Evolutionary conservation across 2,329 filamentous ascomycete genomes (phyloP).

Genomic region (Orbilia oligospora): DNA sequence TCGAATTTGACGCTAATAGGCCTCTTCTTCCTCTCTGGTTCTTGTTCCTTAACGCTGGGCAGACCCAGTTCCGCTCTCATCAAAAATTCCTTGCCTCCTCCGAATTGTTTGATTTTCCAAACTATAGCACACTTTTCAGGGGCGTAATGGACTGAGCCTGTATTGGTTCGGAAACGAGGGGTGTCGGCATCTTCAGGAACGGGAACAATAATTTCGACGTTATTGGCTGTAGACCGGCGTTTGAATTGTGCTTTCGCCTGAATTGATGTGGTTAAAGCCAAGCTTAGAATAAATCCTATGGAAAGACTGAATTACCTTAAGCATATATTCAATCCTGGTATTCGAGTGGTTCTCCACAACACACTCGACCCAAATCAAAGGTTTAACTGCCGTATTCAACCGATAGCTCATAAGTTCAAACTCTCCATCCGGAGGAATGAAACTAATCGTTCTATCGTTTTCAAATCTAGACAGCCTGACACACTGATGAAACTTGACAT

Average conservation of each 20-base stretch:
- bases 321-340: constrained; percentile 97
- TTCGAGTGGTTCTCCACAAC: constrained; percentile 96
- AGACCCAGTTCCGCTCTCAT: constrained; percentile 97
- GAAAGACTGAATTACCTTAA: constrained; percentile 75
- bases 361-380: constrained; percentile 98
- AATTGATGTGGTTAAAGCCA: constrained; percentile 62
- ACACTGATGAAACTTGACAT: constrained; percentile 99
- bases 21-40: constrained; percentile 74
- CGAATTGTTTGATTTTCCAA: constrained; percentile 99
- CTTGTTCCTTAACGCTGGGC: constrained; percentile 88
- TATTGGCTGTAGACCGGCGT: constrained; percentile 95
- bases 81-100: constrained; percentile 96
- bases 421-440: constrained; percentile 97
- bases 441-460: constrained; percentile 98
- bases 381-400: constrained; percentile 93
- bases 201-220: constrained; percentile 96
- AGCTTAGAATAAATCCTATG: not conserved
- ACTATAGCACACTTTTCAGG: constrained; percentile 97
- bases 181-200: constrained; percentile 98
- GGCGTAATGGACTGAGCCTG: constrained; percentile 96
- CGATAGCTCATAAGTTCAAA: constrained; percentile 99
- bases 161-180: constrained; percentile 95
- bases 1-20: constrained; percentile 99
- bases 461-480: constrained; percentile 96
- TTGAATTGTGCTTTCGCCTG: constrained; percentile 95